Conservation (phyloP, 2,329 filamentous ascomycete genomes). For the Orbilia javanica region DNA sequence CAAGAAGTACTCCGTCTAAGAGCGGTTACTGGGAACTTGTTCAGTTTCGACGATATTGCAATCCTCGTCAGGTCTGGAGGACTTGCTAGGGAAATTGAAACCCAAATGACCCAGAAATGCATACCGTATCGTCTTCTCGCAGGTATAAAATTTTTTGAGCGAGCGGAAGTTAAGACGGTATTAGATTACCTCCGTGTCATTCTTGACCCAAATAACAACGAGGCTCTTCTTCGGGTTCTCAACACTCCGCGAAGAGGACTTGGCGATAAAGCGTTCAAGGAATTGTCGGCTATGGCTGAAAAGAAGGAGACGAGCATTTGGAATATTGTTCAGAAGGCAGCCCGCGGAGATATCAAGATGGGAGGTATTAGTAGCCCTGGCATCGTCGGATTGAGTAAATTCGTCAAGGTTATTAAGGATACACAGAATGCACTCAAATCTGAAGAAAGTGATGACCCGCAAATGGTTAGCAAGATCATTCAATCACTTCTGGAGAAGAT, state of each 20-base stretch:
- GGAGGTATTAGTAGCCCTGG: conserved; percentile 71
- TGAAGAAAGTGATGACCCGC: conserved; percentile 63
- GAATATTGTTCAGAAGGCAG: conserved; percentile 73
- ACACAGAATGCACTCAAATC: conserved; percentile 71
- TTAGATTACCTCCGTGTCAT: conserved; percentile 90
- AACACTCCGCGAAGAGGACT: conserved; percentile 86
- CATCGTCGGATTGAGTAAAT: conserved; percentile 71
- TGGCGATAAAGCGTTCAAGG: conserved; percentile 81
- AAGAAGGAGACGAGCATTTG: conserved; percentile 78
- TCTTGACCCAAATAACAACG: conserved; percentile 86
- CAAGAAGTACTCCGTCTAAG: conserved; percentile 80
- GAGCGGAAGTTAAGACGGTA: conserved; percentile 86
- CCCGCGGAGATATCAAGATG: conserved; percentile 69
- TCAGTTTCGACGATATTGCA: conserved; percentile 82
- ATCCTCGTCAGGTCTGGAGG: conserved; percentile 87
- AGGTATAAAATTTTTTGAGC: conserved; percentile 90
- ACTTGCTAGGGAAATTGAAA: conserved; percentile 87
- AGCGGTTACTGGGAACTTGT: conserved; percentile 78
- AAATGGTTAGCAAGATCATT: conserved; percentile 60
- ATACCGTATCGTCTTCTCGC: conserved; percentile 94
- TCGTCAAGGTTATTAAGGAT: conserved; percentile 73
- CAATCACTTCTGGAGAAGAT: conserved; percentile 75
- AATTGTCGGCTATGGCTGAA: conserved; percentile 82
- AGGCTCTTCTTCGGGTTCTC: conserved; percentile 84
- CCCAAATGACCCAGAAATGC: conserved; percentile 81